phyloP scores from a whole-genome alignment of 768 basidiomycete species.

The Crepidotus variabilis region DNA sequence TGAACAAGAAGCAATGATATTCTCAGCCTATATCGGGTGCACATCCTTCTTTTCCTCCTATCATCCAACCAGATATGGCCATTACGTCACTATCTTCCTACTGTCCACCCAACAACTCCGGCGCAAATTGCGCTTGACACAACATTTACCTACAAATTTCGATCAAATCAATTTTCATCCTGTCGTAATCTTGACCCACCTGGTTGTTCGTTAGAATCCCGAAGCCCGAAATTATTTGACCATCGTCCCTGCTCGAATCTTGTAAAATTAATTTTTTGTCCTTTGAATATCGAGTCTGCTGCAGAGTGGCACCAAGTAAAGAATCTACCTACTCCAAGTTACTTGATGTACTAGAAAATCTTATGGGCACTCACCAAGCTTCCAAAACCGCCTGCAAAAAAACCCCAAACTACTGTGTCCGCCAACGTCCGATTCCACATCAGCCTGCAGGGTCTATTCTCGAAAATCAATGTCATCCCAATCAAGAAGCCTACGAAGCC shows the following conservation, averaged over 20 bases:
- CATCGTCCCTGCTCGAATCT: conserved; percentile 33
- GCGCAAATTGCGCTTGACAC: conserved; percentile 35
- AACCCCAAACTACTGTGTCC: conserved; percentile 55
- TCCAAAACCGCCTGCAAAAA: conserved; percentile 68
- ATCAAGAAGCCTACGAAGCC: conserved; percentile 63
- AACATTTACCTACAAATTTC: conserved; percentile 34
- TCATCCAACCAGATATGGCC: not conserved
- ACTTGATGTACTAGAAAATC: not conserved
- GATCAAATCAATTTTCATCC: not conserved
- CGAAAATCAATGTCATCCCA: conserved; percentile 50
- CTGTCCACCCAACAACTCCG: conserved; percentile 24
- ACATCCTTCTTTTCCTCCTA: conserved; percentile 1
- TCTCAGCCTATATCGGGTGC: conserved; percentile 17
- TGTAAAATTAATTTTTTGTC: conserved; percentile 61
- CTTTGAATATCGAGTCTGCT: conserved; percentile 71
- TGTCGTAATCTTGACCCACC: conserved; percentile 30
- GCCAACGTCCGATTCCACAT: conserved; percentile 33
- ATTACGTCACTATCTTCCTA: conserved; percentile 17
- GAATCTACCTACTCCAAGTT: conserved; percentile 66
- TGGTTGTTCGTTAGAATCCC: conserved; percentile 83
- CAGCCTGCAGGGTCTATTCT: conserved; percentile 53
- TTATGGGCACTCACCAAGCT: conserved; percentile 56
- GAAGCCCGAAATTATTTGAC: conserved; percentile 56
- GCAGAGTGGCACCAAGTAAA: conserved; percentile 82
- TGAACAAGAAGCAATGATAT: conserved; percentile 10